phyloP scores from a whole-genome alignment of 2,329 filamentous ascomycete genomes.

The Fusarium lateritium region DNA sequence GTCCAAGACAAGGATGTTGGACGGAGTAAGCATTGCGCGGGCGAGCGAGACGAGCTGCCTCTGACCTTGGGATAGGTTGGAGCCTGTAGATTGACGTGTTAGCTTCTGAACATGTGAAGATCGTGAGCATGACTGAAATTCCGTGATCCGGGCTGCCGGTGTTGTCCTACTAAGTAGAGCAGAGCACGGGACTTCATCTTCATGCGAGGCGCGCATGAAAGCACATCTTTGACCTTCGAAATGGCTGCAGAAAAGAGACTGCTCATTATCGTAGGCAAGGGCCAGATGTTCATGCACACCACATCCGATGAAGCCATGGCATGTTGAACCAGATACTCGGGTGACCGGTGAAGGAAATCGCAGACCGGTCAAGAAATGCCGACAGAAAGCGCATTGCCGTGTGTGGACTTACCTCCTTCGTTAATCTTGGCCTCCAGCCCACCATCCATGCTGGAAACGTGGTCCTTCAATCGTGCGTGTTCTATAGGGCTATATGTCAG shows the following conservation, averaged over 20 bases:
- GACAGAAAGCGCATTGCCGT: slow-evolving; percentile 44
- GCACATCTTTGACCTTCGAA: slow-evolving; percentile 35
- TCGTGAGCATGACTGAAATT: slow-evolving; percentile 2
- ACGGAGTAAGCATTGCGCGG: slow-evolving; percentile 92
- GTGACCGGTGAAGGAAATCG: slow-evolving; percentile 31
- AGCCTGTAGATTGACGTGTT: slow-evolving; percentile 69
- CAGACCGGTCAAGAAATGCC: slow-evolving; percentile 40
- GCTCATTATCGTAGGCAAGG: slow-evolving; percentile 28
- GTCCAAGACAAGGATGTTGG: slow-evolving; percentile 96
- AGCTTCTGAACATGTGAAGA: slow-evolving; percentile 37
- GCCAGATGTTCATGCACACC: slow-evolving; percentile 22
- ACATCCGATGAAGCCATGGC: slow-evolving; percentile 28
- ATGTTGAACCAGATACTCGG: slow-evolving; percentile 40
- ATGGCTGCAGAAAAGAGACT: slow-evolving; percentile 34
- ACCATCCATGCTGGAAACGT: slow-evolving; percentile 88
- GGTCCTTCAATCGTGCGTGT: slow-evolving; percentile 93
- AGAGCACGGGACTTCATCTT: slow-evolving; percentile 52
- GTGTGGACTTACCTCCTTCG: slow-evolving; percentile 84
- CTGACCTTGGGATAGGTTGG: slow-evolving; percentile 95
- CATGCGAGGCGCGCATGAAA: slow-evolving; percentile 57
- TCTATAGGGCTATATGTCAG: slow-evolving; percentile 65
- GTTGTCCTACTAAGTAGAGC: slow-evolving; percentile 24
- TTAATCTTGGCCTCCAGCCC: slow-evolving; percentile 91
- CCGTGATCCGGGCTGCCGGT: slow-evolving; percentile 14
- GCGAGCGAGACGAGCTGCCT: slow-evolving; percentile 94